phyloP scores from a whole-genome alignment of 306 rosid genomes.

The Citrullus colocynthis region DNA sequence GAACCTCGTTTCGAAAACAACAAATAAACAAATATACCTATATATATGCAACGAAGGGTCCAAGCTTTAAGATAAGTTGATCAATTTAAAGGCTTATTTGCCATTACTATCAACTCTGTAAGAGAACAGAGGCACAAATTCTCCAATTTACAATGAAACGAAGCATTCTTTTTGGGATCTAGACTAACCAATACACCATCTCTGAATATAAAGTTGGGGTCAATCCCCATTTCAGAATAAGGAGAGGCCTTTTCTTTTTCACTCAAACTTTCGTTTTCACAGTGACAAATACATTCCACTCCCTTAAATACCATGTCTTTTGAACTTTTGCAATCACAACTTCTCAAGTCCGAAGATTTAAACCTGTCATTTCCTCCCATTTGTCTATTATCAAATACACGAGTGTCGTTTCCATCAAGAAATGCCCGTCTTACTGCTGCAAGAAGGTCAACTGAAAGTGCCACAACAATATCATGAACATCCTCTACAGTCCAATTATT shows the following conservation, averaged over 20 bases:
- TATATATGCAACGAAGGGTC: not conserved
- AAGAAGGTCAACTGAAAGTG: constrained; percentile 60
- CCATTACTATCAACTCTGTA: constrained; percentile 45
- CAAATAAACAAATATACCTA: too few relatives aligned
- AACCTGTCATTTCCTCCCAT: constrained; percentile 9
- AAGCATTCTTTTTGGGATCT: constrained; percentile 37
- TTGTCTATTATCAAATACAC: constrained; percentile 9
- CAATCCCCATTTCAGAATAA: constrained; percentile 18
- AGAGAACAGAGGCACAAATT: constrained; percentile 76
- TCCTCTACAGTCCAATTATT: constrained; percentile 53
- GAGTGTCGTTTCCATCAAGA: constrained; percentile 21
- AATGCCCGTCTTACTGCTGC: constrained; percentile 40
- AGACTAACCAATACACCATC: constrained; percentile 65
- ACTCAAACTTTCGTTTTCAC: constrained; percentile 14
- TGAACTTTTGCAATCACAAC: constrained; percentile 21
- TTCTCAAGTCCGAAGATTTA: constrained; percentile 12
- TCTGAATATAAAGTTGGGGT: constrained; percentile 49
- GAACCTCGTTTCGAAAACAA: too few relatives aligned
- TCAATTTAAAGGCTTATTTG: constrained; percentile 45
- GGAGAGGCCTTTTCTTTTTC: constrained; percentile 11
- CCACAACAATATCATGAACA: constrained; percentile 54
- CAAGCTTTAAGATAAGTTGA: constrained; percentile 27
- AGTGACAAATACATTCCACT: constrained; percentile 60
- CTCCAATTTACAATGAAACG: constrained; percentile 79
- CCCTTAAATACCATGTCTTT: constrained; percentile 17